Evolutionary conservation across 2,329 filamentous ascomycete species (phyloP), one percentile per base, ranked within the genome.

Genomic region (Pseudogymnoascus sp.): DNA sequence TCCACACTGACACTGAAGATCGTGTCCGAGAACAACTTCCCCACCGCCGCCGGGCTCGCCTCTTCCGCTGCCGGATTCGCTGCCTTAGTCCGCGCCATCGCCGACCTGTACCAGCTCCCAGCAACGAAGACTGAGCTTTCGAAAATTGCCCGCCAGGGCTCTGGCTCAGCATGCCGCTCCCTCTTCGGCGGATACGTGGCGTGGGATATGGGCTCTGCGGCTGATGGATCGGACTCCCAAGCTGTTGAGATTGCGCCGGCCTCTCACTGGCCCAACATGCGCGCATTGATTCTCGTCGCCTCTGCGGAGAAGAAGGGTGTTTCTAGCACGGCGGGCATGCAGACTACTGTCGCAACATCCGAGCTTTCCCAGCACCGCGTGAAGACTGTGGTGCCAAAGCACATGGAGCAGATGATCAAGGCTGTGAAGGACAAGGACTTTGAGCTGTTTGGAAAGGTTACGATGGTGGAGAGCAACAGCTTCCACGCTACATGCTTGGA

Each of bases 11-110:
- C 90, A 35, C 85, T 99, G 65, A 89, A 88, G 69, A 88, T 99
- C 68, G 92, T 97, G 63, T 94, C 90, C 63, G 90, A 94, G 79
- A 99, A 99, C 83, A 99, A 99, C 83, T 99, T 99, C 82, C 94
- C 94, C 66, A 99, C 94, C 2, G 94, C 94, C 26, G 94, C 94
- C 4, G 94, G 94, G 6, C 86, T 99, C 14, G 87, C 87, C 3
- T 88, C 84, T 16, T 89, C 86, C 0, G 87, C 86, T 1, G 86
- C 86, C 1, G 86, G 86, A 4, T 88, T 89, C 66, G 86, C 86
- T 2, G 86, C 86, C 19, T 78, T 89, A 5, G 86, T 97, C 19
- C 85, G 92, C 63, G 92, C 91, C 67, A 91, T 99, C 69, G 94
- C 94, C 37, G 84, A 97, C 74, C 84, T 99, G 41, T 99, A 97